Conservation (phyloP, 768 basidiomycete species). For the Symmetrospora coprosmae region DNA sequence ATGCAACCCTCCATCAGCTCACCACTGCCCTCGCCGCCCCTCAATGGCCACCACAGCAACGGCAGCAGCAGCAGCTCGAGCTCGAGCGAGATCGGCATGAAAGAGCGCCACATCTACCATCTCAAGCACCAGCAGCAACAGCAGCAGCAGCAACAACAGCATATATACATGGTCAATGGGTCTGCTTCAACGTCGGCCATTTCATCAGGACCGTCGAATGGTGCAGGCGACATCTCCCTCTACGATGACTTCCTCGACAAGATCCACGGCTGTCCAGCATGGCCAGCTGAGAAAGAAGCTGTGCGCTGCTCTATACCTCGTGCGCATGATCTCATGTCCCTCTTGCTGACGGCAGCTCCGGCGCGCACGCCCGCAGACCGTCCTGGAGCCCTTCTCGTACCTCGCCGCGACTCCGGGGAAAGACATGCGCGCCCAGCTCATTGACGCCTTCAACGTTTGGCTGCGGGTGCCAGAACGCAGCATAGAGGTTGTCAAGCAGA, state of each 20-base stretch:
- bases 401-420: slow-evolving; percentile 75
- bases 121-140: too few relatives aligned
- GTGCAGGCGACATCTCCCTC: not conserved
- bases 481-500: slow-evolving; percentile 56
- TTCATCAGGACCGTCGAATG: too few relatives aligned
- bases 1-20: too few relatives aligned
- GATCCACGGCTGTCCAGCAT: slow-evolving; percentile 17
- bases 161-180: too few relatives aligned
- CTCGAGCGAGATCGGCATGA: too few relatives aligned
- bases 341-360: not conserved
- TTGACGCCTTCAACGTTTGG: slow-evolving; percentile 88
- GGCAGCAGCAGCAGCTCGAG: too few relatives aligned
- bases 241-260: slow-evolving; percentile 27
- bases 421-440: slow-evolving; percentile 72
- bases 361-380: slow-evolving; percentile 35
- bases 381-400: slow-evolving; percentile 81
- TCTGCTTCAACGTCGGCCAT: too few relatives aligned
- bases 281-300: slow-evolving; percentile 25
- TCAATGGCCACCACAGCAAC: too few relatives aligned
- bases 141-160: too few relatives aligned
- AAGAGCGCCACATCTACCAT: too few relatives aligned
- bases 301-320: not conserved
- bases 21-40: too few relatives aligned
- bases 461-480: slow-evolving; percentile 61
- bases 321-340: not conserved